Conservation (phyloP, 1,284 basidiomycete genomes). For the Naganishia albida region DNA sequence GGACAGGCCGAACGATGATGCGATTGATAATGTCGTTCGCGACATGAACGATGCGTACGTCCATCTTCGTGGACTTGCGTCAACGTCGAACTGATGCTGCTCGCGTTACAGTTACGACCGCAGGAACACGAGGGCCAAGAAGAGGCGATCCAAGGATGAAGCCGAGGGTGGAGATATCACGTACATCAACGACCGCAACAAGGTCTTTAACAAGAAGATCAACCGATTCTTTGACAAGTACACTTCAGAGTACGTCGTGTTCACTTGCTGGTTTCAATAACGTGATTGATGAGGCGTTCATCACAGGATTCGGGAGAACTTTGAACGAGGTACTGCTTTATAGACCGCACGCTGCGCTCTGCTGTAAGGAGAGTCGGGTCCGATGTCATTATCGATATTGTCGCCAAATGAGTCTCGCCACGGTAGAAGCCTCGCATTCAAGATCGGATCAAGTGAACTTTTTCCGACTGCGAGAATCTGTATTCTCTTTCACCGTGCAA, state of each 20-base stretch:
- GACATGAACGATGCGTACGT: slow-evolving; percentile 93
- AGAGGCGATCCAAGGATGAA: slow-evolving; percentile 71
- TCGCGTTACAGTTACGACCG: slow-evolving; percentile 59
- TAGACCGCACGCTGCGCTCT: slow-evolving; percentile 47
- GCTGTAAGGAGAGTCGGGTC: too few relatives aligned
- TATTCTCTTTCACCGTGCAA: too few relatives aligned
- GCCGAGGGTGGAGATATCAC: slow-evolving; percentile 94
- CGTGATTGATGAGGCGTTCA: not conserved
- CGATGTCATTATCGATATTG: too few relatives aligned
- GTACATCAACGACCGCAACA: slow-evolving; percentile 98
- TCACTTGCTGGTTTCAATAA: slow-evolving; percentile 32
- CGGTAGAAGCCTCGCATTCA: too few relatives aligned
- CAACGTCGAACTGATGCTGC: not conserved
- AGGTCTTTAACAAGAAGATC: slow-evolving; percentile 99
- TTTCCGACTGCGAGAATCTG: too few relatives aligned
- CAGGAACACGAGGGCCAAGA: slow-evolving; percentile 60
- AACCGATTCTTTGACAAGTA: slow-evolving; percentile 97
- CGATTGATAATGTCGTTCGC: slow-evolving; percentile 84
- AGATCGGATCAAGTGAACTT: too few relatives aligned
- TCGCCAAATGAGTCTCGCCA: too few relatives aligned
- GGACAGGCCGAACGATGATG: slow-evolving; percentile 89
- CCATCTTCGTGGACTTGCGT: not conserved
- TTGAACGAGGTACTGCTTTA: slow-evolving; percentile 90
- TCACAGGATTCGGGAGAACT: slow-evolving; percentile 76
- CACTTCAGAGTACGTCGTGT: slow-evolving; percentile 67